Conservation (phyloP, 257 asterid species). For the Echites panduratus region DNA sequence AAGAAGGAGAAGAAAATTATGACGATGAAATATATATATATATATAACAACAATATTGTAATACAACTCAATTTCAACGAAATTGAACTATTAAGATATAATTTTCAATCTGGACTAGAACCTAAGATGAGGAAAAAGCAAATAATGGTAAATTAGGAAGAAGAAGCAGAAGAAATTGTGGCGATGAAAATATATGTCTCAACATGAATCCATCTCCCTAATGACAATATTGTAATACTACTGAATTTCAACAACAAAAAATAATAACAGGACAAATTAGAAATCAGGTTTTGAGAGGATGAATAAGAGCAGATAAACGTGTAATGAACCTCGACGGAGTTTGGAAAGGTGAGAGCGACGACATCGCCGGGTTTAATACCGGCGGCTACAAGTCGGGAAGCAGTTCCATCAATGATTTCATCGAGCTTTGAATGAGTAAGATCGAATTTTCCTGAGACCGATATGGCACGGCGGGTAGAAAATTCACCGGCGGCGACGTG, state of each 20-base stretch:
- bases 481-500: conserved; percentile 62
- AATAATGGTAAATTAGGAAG: no score
- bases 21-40: neutral
- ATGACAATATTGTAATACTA: neutral
- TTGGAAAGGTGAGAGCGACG: conserved; percentile 90
- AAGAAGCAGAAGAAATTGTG: no score
- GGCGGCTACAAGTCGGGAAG: conserved; percentile 63
- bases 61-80: neutral
- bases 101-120: no score
- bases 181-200: no score
- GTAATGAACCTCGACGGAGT: conserved; percentile 65
- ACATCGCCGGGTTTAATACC: conserved; percentile 78
- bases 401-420: conserved; percentile 58
- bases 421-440: conserved; percentile 54
- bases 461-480: conserved; percentile 59
- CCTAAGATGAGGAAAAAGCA: no score
- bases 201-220: no score
- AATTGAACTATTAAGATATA: no score
- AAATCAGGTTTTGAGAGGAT: neutral
- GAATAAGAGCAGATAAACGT: neutral
- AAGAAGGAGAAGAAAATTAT: neutral
- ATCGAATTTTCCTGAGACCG: conserved; percentile 63
- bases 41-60: neutral
- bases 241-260: neutral
- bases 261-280: neutral